phyloP scores from a whole-genome alignment of 495 filamentous ascomycete species.

The Tuber aestivum region DNA sequence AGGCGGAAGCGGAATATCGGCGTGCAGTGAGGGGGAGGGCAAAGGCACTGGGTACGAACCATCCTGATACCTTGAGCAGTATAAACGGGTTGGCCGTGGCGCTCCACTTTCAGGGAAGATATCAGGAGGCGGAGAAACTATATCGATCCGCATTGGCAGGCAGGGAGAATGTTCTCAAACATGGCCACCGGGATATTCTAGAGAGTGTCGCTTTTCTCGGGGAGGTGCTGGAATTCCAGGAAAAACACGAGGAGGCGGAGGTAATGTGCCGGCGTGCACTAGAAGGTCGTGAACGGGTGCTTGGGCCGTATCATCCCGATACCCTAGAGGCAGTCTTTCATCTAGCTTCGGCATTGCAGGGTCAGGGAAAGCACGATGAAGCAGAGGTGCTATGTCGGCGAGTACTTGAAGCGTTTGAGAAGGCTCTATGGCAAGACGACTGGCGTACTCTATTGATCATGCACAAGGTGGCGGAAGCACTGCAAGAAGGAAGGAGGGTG shows the following conservation, averaged over 20 bases:
- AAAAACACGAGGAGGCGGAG: conserved; percentile 41
- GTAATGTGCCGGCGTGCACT: conserved; percentile 7
- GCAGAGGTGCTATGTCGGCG: conserved; percentile 1
- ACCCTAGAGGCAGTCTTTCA: conserved; percentile 3
- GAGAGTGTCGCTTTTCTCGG: conserved; percentile 40
- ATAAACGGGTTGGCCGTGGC: conserved; percentile 43
- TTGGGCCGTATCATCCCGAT: conserved; percentile 10
- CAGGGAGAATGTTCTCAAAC: conserved; percentile 37
- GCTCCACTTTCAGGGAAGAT: conserved; percentile 42
- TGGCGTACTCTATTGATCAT: background rate
- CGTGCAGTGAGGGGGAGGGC: conserved; percentile 30
- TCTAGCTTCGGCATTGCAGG: background rate
- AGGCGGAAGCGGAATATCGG: conserved; percentile 34
- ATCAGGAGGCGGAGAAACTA: conserved; percentile 37
- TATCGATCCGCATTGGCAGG: conserved; percentile 30
- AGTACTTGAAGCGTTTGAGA: conserved; percentile 3
- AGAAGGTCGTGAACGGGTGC: background rate
- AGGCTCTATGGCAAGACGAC: conserved; percentile 3
- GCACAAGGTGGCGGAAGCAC: background rate
- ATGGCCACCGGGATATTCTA: conserved; percentile 40
- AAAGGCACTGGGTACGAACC: conserved; percentile 38
- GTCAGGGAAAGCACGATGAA: conserved; percentile 3
- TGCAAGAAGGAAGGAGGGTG: background rate
- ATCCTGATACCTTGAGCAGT: conserved; percentile 44
- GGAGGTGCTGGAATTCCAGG: conserved; percentile 40